Base-by-base conservation (phyloP, 352 stramenopile genomes). In the Pythium volutum region DNA sequence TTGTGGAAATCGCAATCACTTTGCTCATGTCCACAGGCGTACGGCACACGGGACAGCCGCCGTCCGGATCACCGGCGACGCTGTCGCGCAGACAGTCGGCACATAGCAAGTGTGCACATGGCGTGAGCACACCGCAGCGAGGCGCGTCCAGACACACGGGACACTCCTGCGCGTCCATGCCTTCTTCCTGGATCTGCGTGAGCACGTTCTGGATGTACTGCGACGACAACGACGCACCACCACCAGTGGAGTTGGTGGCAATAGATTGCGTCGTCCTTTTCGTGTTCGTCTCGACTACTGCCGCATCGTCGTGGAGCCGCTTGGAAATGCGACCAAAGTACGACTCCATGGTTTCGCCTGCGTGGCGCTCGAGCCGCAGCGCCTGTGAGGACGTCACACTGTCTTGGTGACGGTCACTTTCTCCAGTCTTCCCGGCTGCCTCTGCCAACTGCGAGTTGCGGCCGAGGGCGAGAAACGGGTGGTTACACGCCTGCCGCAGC, bases 401-500 rank as follows among this genome's bases (percentile, higher is more conserved):
- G 11, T 53, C 25, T 18, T 20, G 22, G 9, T 18, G 4, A 3
- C 6, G 31, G 5, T 29, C 4, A 4, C 31, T 18, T 8, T 18
- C 20, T 12, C 47, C 16, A 16, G n/a, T 57, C 25, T 34, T 61
- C 36, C 18, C 25, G 14, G 59, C 34, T 11, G 53, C 51, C 39
- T 75, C 55, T 10, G 67, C 66, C 51, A 86, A 68, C 29, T 92
- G 72, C 11, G 81, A 75, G 53, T 89, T 63, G 26, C 84, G 77
- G 14, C 85, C 82, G 2, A 96, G 69, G 1, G 89, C 88, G 3
- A 97, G 72, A 42, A 96, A 87, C 29, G 90, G 90, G 52, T 97
- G 88, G 73, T 97, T 74, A 45, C 90, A 97, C 15, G 90, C 90
- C 72, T 97, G 90, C 9, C 90, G 85, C 7, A 97, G 75, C 1